These are phyloP conservation scores for Globisporangium heterothallicum DNA, from an alignment of 352 stramenopile genomes.

Conservation along the genomic window DNA sequence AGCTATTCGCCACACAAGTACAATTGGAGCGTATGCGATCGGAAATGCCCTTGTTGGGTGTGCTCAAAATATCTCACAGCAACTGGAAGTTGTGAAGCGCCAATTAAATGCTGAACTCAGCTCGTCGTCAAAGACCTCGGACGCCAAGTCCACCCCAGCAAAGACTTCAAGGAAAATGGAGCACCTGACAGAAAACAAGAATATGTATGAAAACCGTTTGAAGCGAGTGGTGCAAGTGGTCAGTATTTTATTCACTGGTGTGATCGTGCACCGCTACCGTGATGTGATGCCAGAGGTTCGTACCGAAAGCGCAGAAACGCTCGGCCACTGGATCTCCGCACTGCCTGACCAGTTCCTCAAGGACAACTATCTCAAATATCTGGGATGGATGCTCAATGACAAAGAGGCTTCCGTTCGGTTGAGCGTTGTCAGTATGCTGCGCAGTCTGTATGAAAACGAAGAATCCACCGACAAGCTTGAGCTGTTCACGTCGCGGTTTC, in stretches of 20 bases:
- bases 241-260: conserved; percentile 63
- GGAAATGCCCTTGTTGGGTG: conserved; percentile 60
- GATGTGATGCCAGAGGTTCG: conserved; percentile 93
- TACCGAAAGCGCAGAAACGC: conserved; percentile 63
- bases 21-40: conserved; percentile 62
- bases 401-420: conserved; percentile 82
- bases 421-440: conserved; percentile 78
- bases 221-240: conserved; percentile 56
- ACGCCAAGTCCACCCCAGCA: conserved; percentile 7
- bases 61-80: conserved; percentile 42
- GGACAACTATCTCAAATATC: conserved; percentile 95
- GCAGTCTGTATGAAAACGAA: conserved; percentile 79
- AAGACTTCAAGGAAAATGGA: conserved; percentile 43
- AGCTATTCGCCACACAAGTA: conserved; percentile 73
- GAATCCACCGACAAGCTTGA: conserved; percentile 57
- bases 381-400: conserved; percentile 94
- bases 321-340: conserved; percentile 81
- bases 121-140: conserved; percentile 13
- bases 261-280: conserved; percentile 82
- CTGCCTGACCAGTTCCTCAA: conserved; percentile 90
- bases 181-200: conserved; percentile 63
- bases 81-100: conserved; percentile 61
- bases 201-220: conserved; percentile 54
- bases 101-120: conserved; percentile 58
- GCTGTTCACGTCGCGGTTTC: conserved; percentile 74